Percentiles rank a stretch among this genome's conserved stretches.
phyloP scores from a whole-genome alignment of 257 asterid genomes.

The Hygrophila difformis region DNA sequence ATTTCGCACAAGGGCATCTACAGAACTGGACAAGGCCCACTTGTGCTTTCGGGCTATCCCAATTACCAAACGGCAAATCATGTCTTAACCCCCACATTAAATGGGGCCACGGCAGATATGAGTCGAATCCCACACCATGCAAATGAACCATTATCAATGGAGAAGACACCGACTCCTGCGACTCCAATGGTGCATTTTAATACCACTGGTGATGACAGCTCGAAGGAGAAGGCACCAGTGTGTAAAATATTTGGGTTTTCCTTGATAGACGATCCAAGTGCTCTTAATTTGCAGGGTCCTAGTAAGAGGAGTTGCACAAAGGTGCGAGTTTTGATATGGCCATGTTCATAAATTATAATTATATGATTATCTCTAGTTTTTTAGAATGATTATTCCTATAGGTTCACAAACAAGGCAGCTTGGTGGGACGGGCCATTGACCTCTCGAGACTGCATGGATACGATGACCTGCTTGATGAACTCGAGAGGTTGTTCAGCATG shows the following conservation, averaged over 20 bases:
- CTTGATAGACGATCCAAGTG: slow-evolving; percentile 52
- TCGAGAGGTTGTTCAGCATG: slow-evolving; percentile 83
- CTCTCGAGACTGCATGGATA: slow-evolving; percentile 67
- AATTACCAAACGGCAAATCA: slow-evolving; percentile 39
- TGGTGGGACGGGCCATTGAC: slow-evolving; percentile 94
- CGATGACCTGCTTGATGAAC: slow-evolving; percentile 55
- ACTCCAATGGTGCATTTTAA: slow-evolving; percentile 29
- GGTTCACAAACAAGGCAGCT: slow-evolving; percentile 97
- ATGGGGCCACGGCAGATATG: slow-evolving; percentile 33
- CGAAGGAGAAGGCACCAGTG: slow-evolving; percentile 34
- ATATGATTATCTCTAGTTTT: too few relatives aligned
- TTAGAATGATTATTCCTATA: slow-evolving; percentile 21
- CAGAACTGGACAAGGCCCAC: slow-evolving; percentile 44
- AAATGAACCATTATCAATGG: slow-evolving; percentile 37
- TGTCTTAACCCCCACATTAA: slow-evolving; percentile 28
- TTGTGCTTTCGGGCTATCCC: slow-evolving; percentile 37
- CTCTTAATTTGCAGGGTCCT: slow-evolving; percentile 42
- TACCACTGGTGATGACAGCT: slow-evolving; percentile 24
- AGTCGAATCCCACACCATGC: slow-evolving; percentile 22
- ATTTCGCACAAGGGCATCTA: slow-evolving; percentile 45
- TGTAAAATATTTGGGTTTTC: slow-evolving; percentile 81
- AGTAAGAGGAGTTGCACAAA: slow-evolving; percentile 84
- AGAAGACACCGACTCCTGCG: slow-evolving; percentile 33
- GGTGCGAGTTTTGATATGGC: too few relatives aligned
- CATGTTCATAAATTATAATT: too few relatives aligned